Conservation (phyloP, 2,329 filamentous ascomycete genomes). For the Bipolaris gigantea region DNA sequence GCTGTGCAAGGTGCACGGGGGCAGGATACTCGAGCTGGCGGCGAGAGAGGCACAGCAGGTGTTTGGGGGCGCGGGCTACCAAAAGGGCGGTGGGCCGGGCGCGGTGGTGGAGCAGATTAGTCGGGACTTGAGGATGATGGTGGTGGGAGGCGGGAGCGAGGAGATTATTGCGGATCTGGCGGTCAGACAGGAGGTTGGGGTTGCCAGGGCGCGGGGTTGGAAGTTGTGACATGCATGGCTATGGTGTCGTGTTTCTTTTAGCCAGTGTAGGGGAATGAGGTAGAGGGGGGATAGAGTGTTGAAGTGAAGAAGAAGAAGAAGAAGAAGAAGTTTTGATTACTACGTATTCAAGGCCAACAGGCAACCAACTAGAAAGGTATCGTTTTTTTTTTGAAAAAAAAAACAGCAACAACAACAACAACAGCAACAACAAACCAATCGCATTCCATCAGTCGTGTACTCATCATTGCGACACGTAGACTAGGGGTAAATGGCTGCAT, state of each 20-base stretch:
- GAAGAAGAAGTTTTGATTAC: background rate
- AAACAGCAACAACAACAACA: no score
- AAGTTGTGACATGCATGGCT: constrained; percentile 32
- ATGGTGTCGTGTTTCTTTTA: no score
- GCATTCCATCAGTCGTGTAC: background rate
- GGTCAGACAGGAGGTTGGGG: constrained; percentile 52
- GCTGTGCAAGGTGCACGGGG: constrained; percentile 54
- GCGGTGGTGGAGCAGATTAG: constrained; percentile 58
- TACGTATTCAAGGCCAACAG: background rate
- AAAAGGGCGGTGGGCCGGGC: constrained; percentile 53
- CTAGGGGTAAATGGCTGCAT: background rate
- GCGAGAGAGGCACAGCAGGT: constrained; percentile 59
- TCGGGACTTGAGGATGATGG: constrained; percentile 57
- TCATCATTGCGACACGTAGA: background rate
- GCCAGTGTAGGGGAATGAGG: background rate
- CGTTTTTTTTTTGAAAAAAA: no score
- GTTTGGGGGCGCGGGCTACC: constrained; percentile 58
- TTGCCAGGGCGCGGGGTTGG: constrained; percentile 49
- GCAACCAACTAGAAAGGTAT: background rate
- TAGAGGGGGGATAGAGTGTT: background rate
- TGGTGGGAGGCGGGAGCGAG: constrained; percentile 58
- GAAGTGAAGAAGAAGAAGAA: background rate
- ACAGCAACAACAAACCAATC: background rate
- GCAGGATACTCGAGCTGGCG: constrained; percentile 54
- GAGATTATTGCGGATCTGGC: constrained; percentile 59